Percentiles rank a stretch among this genome's conserved stretches.
These are phyloP conservation scores for Berkeleyomyces basicola DNA, from an alignment of 2,329 filamentous ascomycete genomes.

Conservation along the genomic window DNA sequence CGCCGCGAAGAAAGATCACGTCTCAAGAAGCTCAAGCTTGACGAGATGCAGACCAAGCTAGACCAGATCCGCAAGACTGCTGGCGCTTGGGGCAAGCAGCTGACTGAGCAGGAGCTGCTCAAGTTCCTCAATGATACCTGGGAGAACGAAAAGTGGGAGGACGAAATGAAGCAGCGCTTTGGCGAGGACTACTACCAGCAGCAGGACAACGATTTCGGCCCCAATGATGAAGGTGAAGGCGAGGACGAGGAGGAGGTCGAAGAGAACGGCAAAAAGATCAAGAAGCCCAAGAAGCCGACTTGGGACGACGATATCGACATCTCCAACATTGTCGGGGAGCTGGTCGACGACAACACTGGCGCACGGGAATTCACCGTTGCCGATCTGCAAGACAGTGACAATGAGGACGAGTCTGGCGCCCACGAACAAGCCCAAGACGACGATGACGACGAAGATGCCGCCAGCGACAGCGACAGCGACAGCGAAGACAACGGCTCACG, in stretches of 20 bases:
- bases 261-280: conserved; percentile 28
- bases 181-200: conserved; percentile 81
- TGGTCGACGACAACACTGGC: conserved; percentile 45
- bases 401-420: conserved; percentile 18
- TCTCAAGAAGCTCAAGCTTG: conserved; percentile 72
- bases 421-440: conserved; percentile 17
- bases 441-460: conserved; percentile 23
- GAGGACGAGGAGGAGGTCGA: conserved; percentile 46
- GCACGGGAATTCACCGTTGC: conserved; percentile 34
- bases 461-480: conserved; percentile 22
- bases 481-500: conserved; percentile 28
- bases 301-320: conserved; percentile 99
- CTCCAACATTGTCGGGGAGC: conserved; percentile 76
- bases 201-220: conserved; percentile 48
- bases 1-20: conserved; percentile 68
- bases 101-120: conserved; percentile 65
- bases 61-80: conserved; percentile 79
- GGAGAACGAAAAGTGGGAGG: conserved; percentile 79
- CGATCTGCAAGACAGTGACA: conserved; percentile 31
- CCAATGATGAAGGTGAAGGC: conserved; percentile 46
- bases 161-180: conserved; percentile 76
- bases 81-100: conserved; percentile 50
- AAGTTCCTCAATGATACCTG: conserved; percentile 74
- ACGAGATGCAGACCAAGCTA: conserved; percentile 77
- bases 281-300: conserved; percentile 58